Evolutionary conservation across 1,139 yeast genomes (phyloP), one percentile per base, ranked within the genome.

Genomic region (Scheffersomyces titani): DNA sequence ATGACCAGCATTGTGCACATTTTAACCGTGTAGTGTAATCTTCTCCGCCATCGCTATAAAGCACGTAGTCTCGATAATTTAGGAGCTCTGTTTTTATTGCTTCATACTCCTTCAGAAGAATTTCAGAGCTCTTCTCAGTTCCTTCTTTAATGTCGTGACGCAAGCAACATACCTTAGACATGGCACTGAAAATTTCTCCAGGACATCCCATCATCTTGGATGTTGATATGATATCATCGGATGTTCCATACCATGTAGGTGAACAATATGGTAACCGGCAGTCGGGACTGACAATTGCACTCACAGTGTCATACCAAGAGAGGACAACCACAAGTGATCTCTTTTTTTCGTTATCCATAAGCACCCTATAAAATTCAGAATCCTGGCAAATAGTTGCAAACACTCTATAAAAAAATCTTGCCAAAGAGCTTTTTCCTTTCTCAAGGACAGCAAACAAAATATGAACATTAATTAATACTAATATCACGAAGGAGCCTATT

Each of bases 181-280:
- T 71, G 3, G 82, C 77, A 20, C 69, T 67, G 63, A 83, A 82
- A 0, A 83, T 75, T 57, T 82, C 86, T 1, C 85, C 85, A 0
- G 87, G 87, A 60, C 87, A 83, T 0, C 87, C 87, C 81, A 81
- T 81, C 77, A 83, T 75, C 54, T 73, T 76, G 6, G 80, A 75
- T 0, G 86, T 82, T 6, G 86, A 81, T 46, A 36, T 9, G 18
- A 24, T 21, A 51, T 76, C 78, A 19, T 66, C 63, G 47, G 70
- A 70, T 2, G 76, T 69, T 1, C 86, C 86, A 62, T 81, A 83
- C 85, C 86, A 83, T 44, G 69, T 74, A 2, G 82, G 80, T 30
- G 74, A 76, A 65, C 85, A 81, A 59, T 70, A 82, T 0, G 87
- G 87, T 24, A 80, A 61, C 20, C 87, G 67, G 59, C 82, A 82